phyloP scores from a whole-genome alignment of 208 protist species.

The Porcisia hertigi region DNA sequence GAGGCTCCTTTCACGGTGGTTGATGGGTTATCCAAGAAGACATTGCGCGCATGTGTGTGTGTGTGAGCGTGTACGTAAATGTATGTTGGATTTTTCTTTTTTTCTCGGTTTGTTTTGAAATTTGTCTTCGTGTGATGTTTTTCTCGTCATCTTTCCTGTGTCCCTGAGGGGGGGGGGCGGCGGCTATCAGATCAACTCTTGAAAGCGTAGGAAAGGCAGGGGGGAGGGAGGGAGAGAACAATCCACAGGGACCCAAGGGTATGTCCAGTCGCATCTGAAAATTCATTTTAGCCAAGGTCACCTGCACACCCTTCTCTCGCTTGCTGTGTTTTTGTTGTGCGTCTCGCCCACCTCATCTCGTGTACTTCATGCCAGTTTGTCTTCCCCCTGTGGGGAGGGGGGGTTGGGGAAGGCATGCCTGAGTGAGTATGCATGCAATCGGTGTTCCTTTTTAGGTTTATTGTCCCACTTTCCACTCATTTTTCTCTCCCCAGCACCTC shows the following conservation, averaged over 20 bases:
- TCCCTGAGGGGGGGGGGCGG: background rate
- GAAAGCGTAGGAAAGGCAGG: background rate
- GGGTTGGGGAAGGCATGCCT: no score
- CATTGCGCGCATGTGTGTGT: background rate
- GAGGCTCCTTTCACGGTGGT: background rate
- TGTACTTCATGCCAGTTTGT: no score
- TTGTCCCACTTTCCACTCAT: no score
- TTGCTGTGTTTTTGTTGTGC: no score
- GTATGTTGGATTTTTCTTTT: background rate
- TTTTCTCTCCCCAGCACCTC: no score
- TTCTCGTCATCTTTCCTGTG: conserved; percentile 5
- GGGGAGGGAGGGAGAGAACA: background rate
- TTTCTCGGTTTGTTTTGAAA: background rate
- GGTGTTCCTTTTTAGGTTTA: no score
- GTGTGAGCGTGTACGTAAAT: background rate
- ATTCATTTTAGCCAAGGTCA: background rate
- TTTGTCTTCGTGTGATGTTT: background rate
- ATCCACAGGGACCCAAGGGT: background rate
- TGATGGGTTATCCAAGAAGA: background rate
- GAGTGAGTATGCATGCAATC: no score
- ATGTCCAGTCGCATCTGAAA: background rate
- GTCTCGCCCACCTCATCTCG: no score
- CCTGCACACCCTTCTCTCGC: background rate
- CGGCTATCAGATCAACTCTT: background rate
- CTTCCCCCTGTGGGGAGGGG: no score